A percentile compares a stretch with the other conserved stretches of the same genome.
These are phyloP conservation scores for Arachis monticola DNA, from an alignment of 331 rosid genomes.

Conservation along the genomic window DNA sequence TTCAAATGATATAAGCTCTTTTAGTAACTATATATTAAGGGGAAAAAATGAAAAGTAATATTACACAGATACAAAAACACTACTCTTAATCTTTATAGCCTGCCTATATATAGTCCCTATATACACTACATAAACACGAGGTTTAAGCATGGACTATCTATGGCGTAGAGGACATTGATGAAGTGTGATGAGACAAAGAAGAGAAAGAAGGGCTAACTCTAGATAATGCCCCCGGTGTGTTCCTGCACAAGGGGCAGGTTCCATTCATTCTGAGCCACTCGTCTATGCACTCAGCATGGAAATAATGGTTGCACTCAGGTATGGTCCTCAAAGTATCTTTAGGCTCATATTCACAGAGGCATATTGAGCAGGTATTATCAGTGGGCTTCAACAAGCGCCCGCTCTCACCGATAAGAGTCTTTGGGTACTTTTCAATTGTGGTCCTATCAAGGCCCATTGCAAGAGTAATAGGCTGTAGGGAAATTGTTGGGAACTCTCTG, in stretches of 20 bases:
- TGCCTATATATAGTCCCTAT: too few relatives aligned
- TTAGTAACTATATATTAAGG: background rate
- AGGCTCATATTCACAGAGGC: conserved; percentile 59
- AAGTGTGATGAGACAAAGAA: conserved; percentile 27
- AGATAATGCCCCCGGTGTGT: conserved; percentile 44
- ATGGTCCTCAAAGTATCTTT: conserved; percentile 58
- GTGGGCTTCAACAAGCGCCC: conserved; percentile 59
- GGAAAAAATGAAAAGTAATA: background rate
- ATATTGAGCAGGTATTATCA: conserved; percentile 58
- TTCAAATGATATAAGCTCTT: background rate
- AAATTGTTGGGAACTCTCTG: conserved; percentile 10
- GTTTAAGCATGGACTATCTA: background rate
- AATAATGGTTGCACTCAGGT: conserved; percentile 63
- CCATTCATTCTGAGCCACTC: conserved; percentile 66
- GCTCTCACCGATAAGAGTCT: conserved; percentile 65
- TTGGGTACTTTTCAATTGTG: conserved; percentile 67
- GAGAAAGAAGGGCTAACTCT: conserved; percentile 14
- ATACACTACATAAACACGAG: background rate
- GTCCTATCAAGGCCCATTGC: conserved; percentile 56
- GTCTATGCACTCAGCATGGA: conserved; percentile 61
- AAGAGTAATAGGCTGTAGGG: conserved; percentile 16
- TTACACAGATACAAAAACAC: background rate
- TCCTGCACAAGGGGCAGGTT: conserved; percentile 58
- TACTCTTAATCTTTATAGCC: background rate
- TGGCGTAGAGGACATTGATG: conserved; percentile 36